Conservation (phyloP, 345 rosid species). For the Linum trigynum region DNA sequence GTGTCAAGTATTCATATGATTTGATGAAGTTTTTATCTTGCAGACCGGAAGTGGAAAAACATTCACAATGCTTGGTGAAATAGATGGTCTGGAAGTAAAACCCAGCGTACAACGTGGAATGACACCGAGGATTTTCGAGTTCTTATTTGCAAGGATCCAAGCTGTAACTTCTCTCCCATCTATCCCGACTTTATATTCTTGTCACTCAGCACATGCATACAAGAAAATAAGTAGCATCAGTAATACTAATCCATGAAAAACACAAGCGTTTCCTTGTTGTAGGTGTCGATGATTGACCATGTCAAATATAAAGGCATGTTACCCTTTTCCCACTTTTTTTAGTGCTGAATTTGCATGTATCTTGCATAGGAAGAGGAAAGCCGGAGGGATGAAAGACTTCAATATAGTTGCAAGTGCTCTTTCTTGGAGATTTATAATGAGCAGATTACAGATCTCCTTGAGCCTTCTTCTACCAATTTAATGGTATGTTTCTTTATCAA, state of each 20-base stretch:
- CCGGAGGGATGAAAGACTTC: slow-evolving; percentile 75
- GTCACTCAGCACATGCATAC: not conserved
- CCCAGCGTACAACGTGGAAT: slow-evolving; percentile 83
- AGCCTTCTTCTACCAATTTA: slow-evolving; percentile 82
- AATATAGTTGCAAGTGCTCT: slow-evolving; percentile 90
- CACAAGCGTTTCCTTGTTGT: slow-evolving; percentile 2
- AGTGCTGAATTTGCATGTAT: not conserved
- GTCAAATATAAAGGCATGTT: not conserved
- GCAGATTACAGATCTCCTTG: slow-evolving; percentile 92
- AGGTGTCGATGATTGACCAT: not conserved
- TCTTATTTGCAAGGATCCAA: slow-evolving; percentile 92
- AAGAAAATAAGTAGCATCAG: too few species aligned
- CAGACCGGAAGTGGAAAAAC: slow-evolving; percentile 99
- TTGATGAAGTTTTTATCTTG: slow-evolving; percentile 17
- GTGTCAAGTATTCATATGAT: not conserved
- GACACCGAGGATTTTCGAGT: slow-evolving; percentile 94
- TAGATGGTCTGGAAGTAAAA: slow-evolving; percentile 66
- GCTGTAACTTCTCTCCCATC: slow-evolving; percentile 39
- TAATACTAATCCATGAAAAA: too few species aligned
- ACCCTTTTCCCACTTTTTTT: not conserved
- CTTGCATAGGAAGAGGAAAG: slow-evolving; percentile 85
- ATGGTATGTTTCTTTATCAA: slow-evolving; percentile 36
- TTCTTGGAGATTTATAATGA: slow-evolving; percentile 95
- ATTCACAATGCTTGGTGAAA: slow-evolving; percentile 82
- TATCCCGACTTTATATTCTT: slow-evolving; percentile 9